phyloP scores from a whole-genome alignment of 495 filamentous ascomycete species.

The Tetracladium setigerum region DNA sequence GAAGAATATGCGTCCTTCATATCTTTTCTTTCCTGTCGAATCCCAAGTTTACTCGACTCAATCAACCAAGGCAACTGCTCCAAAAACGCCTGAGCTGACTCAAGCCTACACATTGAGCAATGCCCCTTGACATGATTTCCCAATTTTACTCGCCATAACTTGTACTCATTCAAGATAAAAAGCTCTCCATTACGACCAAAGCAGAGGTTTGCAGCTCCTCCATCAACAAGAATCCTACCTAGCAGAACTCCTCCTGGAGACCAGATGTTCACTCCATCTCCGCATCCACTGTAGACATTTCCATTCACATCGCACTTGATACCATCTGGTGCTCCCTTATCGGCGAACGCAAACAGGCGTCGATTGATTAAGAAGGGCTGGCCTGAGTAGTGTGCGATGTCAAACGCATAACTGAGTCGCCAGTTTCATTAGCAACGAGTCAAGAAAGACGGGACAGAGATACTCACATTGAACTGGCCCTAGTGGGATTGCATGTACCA shows the following conservation, averaged over 20 bases:
- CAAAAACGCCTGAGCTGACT: too few relatives aligned
- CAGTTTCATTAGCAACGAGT: neutral
- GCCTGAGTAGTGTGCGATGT: neutral
- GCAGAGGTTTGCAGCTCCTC: constrained; percentile 31
- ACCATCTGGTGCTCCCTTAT: constrained; percentile 47
- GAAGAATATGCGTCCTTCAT: too few relatives aligned
- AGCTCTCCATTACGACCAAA: constrained; percentile 32
- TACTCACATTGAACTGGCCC: constrained; percentile 9
- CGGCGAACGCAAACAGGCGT: constrained; percentile 50
- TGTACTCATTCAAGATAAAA: constrained; percentile 31
- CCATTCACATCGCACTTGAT: constrained; percentile 50
- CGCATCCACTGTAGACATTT: constrained; percentile 51
- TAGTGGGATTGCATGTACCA: neutral
- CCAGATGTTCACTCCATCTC: constrained; percentile 54
- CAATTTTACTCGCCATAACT: constrained; percentile 28
- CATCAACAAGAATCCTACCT: constrained; percentile 33
- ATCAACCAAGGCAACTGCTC: too few relatives aligned
- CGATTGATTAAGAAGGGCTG: constrained; percentile 34
- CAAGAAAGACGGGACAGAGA: neutral
- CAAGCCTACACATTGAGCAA: too few relatives aligned
- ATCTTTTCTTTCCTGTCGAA: too few relatives aligned
- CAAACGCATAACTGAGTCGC: constrained; percentile 11
- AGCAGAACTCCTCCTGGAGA: constrained; percentile 45
- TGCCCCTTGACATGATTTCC: constrained; percentile 2
- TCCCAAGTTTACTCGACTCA: too few relatives aligned